phyloP scores from a whole-genome alignment of 139 green algal species.

The Choricystis sp. region DNA sequence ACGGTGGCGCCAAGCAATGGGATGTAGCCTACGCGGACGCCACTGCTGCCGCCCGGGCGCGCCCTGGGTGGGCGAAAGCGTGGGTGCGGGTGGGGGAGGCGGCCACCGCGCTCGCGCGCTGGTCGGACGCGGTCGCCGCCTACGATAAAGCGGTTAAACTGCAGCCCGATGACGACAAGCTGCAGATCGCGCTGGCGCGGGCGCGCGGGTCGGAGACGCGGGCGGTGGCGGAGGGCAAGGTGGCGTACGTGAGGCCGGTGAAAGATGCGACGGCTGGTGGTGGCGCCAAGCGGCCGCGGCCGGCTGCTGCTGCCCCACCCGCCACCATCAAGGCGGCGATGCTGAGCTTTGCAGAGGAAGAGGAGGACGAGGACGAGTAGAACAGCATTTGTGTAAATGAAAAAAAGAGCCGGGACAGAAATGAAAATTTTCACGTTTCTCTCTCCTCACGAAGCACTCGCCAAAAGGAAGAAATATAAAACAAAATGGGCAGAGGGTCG shows the following conservation, averaged over 20 bases:
- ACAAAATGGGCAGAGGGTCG: no score
- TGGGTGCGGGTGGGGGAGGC: neutral
- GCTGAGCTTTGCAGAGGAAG: neutral
- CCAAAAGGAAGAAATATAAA: no score
- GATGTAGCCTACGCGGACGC: neutral
- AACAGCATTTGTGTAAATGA: no score
- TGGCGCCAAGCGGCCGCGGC: neutral
- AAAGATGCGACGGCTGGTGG: neutral
- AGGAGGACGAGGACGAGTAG: neutral
- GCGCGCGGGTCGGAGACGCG: neutral
- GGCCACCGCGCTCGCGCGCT: neutral
- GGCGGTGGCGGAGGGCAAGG: neutral
- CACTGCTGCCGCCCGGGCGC: neutral
- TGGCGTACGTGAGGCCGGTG: neutral
- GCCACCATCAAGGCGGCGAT: neutral
- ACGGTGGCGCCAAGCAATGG: neutral
- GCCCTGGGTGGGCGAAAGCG: neutral
- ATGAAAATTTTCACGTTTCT: no score
- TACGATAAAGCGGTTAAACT: neutral
- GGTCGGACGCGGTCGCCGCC: neutral
- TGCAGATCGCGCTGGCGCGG: no score
- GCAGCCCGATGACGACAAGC: no score
- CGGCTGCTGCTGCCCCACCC: no score
- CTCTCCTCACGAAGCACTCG: no score
- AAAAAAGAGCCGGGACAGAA: no score